Base-by-base conservation (phyloP, 2,329 filamentous ascomycete species). In the Ceratocystis huliohia region DNA sequence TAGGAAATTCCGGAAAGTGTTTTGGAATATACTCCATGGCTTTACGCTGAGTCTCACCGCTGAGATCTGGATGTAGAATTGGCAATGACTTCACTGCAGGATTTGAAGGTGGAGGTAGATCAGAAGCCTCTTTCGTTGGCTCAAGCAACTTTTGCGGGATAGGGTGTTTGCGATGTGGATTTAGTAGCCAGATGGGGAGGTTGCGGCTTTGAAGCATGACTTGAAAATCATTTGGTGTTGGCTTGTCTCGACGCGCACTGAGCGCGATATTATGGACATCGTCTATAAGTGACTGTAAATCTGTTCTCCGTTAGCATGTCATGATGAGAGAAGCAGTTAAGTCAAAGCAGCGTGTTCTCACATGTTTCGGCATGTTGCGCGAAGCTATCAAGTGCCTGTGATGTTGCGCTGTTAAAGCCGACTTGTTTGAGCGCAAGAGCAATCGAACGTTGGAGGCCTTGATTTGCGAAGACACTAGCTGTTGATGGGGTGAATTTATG, bases 1-100 rank as follows among this genome's bases (percentile, higher is more conserved):
- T 85, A 0, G 84, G 84, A 68, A 87, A 87, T 8, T 80, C 77
- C 0, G 84, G 84, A 64, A 87, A 85, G 0, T 78, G 78, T 45
- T 75, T 74, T 0, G 84, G 84, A 10, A 87, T 85, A 73, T 84
- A 85, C 28, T 73, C 66, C 70, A 81, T 82, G 13, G 76, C 73
- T 7, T 80, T 77, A 70, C 84, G 85, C 69, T 87, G 84, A 1
- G 76, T 70, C 66, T 79, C 78, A 46, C 84, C 84, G 67, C 83
- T 85, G 1, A 87, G 76, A 65, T 86, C 83, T 3, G 77, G 73
- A 28, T 81, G 80, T 17, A 82, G 76, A 7, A 80, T 75, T 0
- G 78, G 80, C 15, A 80, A 74, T 13, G 76, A 74, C 65, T 74
- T 75, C 17, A 78, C 75, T 15, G 76, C 75, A 57, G 76, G 17